A percentile compares a stretch with the other conserved stretches of the same genome.
phyloP scores from a whole-genome alignment of 208 protist species.

The Wallacemonas collosoma region DNA sequence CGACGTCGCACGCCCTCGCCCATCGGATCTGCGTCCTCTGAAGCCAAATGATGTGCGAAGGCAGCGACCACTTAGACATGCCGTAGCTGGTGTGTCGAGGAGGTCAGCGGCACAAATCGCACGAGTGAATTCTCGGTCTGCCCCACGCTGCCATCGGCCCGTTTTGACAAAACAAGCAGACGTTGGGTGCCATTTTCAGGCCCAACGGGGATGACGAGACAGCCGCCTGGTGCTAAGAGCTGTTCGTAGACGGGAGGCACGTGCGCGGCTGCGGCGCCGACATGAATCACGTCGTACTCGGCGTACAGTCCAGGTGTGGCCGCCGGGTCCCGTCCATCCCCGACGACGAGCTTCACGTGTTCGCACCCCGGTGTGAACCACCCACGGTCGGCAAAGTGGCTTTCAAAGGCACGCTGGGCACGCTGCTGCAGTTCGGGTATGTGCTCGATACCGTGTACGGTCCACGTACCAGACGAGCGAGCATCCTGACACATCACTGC shows the following conservation, averaged over 20 bases:
- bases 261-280: conserved; percentile 66
- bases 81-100: conserved; percentile 44
- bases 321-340: conserved; percentile 62
- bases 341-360: conserved; percentile 49
- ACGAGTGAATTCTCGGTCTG: conserved; percentile 42
- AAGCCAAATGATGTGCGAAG: too few species aligned
- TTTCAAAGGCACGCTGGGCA: conserved; percentile 36
- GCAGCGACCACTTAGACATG: neutral
- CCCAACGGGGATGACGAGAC: conserved; percentile 81
- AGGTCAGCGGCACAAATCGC: conserved; percentile 84
- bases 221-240: conserved; percentile 52
- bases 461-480: conserved; percentile 16
- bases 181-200: conserved; percentile 46
- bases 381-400: conserved; percentile 33
- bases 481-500: conserved; percentile 49
- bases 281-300: conserved; percentile 86
- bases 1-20: too few species aligned
- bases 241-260: conserved; percentile 50
- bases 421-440: conserved; percentile 53
- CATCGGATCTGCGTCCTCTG: too few species aligned
- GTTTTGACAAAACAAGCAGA: conserved; percentile 71
- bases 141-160: conserved; percentile 45
- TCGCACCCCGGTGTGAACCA: conserved; percentile 37
- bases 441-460: conserved; percentile 84
- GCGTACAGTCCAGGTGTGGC: conserved; percentile 17